These are phyloP conservation scores for Polytrichum formosum DNA, from an alignment of 225 moss, liverwort and hornwort species.

Conservation along the genomic window DNA sequence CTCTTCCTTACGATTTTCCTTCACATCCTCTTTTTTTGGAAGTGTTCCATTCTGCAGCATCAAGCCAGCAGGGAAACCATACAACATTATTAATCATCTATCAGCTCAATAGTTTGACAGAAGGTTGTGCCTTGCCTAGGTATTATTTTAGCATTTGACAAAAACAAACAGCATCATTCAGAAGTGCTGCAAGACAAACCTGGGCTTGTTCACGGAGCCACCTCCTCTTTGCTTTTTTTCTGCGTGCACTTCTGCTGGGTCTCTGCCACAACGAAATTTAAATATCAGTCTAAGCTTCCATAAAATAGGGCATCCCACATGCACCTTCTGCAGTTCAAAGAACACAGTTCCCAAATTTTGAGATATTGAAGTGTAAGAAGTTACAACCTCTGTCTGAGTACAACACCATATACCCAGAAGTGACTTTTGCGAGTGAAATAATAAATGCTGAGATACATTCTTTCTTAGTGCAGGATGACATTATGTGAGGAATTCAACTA, in stretches of 20 bases:
- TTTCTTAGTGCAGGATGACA: no score
- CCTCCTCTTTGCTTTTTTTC: constrained; percentile 80
- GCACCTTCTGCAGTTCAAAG: neutral
- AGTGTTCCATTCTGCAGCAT: constrained; percentile 26
- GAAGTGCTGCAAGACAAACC: constrained; percentile 26
- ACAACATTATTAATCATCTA: constrained; percentile 2
- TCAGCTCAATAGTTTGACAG: neutral
- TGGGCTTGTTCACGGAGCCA: constrained; percentile 79
- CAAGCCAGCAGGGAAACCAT: neutral
- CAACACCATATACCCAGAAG: no score
- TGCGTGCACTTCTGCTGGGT: constrained; percentile 90
- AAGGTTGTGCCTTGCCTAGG: neutral
- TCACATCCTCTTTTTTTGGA: constrained; percentile 21
- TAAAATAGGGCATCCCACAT: neutral
- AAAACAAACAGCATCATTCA: no score
- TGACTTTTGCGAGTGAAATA: no score
- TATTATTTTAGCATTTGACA: neutral
- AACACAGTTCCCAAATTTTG: neutral
- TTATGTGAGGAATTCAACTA: neutral
- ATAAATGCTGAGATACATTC: no score
- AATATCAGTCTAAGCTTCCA: neutral
- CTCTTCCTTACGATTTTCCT: constrained; percentile 12
- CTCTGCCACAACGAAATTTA: constrained; percentile 36
- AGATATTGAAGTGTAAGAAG: neutral
- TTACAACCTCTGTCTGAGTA: neutral